Evolutionary conservation across 2,329 filamentous ascomycete species (phyloP), one percentile per base, ranked within the genome.

Genomic region (Alternaria panax): DNA sequence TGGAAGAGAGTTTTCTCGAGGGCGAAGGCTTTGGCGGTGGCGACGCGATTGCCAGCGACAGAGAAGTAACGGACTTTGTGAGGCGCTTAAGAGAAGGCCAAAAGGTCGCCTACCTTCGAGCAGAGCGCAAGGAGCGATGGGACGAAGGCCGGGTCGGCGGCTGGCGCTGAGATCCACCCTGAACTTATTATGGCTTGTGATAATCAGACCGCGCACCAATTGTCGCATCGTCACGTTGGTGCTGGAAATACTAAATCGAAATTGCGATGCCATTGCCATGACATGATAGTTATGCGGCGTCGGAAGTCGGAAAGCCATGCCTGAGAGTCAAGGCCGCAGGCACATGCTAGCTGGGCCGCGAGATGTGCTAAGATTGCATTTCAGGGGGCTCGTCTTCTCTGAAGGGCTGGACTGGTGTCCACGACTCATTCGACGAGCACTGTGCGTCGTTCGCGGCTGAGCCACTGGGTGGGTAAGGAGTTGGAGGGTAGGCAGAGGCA

Each of bases 61-160:
- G 92, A 73, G 95, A 98, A 79, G 88, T 91, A 25, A 83, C 85
- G 2, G 94, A 98, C 60, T 98, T 95, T 88, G 87, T 97, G 20
- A 85, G 89, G 71, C 82, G 90, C 70, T 91, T 96, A 65, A 85
- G 92, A 67, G 93, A 94, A 68, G 91, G 91, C 9, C 91, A 89
- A 74, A 90, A 91, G 68, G 81, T 90, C 57, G 89, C 90, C 62
- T 96, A 95, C 73, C 82, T 93, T 54, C 85, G 95, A 58, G 88
- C 90, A 73, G 95, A 98, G 81, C 87, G 92, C 66, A 96, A 93
- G 78, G 91, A 93, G 71, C 86, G 95, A 69, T 98, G 95, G 95
- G 95, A 98, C 76, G 94, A 98, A 79, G 93, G 94, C 24, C 85
- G 94, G 67, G 94, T 98, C 32, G 94, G 94, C 11, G 95, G 95